Conservation (phyloP, 2,329 filamentous ascomycete genomes). For the Microdochium bolleyi region DNA sequence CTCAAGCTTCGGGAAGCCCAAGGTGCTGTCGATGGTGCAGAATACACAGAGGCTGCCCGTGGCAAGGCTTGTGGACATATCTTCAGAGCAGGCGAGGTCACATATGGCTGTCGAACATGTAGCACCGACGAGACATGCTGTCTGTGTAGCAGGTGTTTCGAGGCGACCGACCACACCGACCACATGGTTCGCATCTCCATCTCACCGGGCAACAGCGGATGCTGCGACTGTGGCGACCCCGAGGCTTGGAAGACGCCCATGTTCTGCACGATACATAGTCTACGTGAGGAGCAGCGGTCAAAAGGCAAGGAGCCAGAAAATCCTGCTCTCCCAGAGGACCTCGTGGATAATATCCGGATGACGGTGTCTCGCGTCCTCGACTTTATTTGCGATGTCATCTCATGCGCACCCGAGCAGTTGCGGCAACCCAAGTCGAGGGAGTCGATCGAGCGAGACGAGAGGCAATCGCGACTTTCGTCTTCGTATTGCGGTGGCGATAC, state of each 20-base stretch:
- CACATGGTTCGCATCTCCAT: slow-evolving; percentile 87
- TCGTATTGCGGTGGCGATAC: slow-evolving; percentile 66
- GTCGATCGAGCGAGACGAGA: slow-evolving; percentile 75
- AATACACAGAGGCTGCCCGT: slow-evolving; percentile 85
- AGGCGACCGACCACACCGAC: slow-evolving; percentile 87
- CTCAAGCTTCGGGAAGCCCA: slow-evolving; percentile 84
- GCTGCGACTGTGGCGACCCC: slow-evolving; percentile 93
- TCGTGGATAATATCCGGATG: slow-evolving; percentile 71
- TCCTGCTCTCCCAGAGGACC: slow-evolving; percentile 60
- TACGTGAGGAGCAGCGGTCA: slow-evolving; percentile 36
- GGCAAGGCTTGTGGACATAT: slow-evolving; percentile 97
- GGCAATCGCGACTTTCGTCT: slow-evolving; percentile 65
- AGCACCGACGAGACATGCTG: slow-evolving; percentile 93
- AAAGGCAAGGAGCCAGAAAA: slow-evolving; percentile 56
- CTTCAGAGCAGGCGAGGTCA: slow-evolving; percentile 88
- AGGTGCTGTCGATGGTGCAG: slow-evolving; percentile 85
- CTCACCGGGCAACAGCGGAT: slow-evolving; percentile 85
- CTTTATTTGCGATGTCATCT: slow-evolving; percentile 96
- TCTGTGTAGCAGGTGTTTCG: slow-evolving; percentile 88
- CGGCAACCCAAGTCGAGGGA: slow-evolving; percentile 77
- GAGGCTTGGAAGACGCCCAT: slow-evolving; percentile 89
- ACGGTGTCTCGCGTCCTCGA: slow-evolving; percentile 82
- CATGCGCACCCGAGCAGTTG: slow-evolving; percentile 93
- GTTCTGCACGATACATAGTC: slow-evolving; percentile 88
- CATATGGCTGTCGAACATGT: slow-evolving; percentile 91